phyloP scores from a whole-genome alignment of 768 basidiomycete genomes.

The Collybia sordida region DNA sequence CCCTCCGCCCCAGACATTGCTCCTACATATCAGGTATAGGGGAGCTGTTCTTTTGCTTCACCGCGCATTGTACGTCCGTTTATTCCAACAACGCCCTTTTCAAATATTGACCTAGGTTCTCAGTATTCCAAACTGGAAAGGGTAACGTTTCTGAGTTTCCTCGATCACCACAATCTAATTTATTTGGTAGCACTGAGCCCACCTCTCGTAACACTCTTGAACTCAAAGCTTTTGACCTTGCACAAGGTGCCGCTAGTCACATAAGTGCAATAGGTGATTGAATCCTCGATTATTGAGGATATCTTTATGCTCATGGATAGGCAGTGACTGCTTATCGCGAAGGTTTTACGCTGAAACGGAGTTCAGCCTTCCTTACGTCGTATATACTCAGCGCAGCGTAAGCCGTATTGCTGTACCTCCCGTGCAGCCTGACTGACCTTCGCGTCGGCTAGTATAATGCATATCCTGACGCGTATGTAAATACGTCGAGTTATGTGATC shows the following conservation, averaged over 20 bases:
- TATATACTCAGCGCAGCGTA: constrained; percentile 75
- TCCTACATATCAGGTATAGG: constrained; percentile 77
- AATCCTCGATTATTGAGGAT: background rate
- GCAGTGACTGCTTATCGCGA: constrained; percentile 63
- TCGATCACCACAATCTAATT: constrained; percentile 4
- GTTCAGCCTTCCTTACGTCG: constrained; percentile 66
- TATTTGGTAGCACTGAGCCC: constrained; percentile 37
- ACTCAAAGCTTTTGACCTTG: constrained; percentile 71
- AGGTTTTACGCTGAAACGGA: constrained; percentile 56
- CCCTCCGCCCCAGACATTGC: constrained; percentile 66
- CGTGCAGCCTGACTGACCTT: constrained; percentile 10
- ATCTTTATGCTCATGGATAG: background rate
- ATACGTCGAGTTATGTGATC: constrained; percentile 5
- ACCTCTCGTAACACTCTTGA: constrained; percentile 49
- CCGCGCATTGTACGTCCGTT: constrained; percentile 69
- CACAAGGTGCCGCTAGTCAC: constrained; percentile 71
- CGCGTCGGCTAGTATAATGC: constrained; percentile 64
- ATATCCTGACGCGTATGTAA: constrained; percentile 65
- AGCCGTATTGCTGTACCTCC: constrained; percentile 23
- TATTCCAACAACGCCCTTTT: background rate
- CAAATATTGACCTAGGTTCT: constrained; percentile 6
- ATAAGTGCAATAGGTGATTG: constrained; percentile 63
- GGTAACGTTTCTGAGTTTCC: constrained; percentile 36
- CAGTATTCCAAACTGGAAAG: constrained; percentile 74
- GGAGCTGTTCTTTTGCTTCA: constrained; percentile 71